Evolutionary conservation across 371 early-diverging fungal species (phyloP).

Genomic region (Apophysomyces sp.): DNA sequence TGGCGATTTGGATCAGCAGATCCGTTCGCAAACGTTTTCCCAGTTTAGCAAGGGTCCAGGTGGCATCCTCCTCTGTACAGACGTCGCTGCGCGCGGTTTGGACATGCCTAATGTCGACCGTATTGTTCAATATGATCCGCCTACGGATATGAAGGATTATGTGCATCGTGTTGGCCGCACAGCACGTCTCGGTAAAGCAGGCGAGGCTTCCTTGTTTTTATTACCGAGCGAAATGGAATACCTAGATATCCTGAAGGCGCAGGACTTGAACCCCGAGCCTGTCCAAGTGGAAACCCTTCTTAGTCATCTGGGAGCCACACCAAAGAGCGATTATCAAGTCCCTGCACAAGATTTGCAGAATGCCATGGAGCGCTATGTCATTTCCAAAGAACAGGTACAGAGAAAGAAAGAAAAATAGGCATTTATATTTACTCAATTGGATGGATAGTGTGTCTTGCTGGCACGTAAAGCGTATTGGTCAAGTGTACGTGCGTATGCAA

Average conservation of each 20-base stretch:
- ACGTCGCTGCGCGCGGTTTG: slow-evolving; percentile 98
- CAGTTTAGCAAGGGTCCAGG: slow-evolving; percentile 65
- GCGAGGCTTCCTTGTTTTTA: slow-evolving; percentile 82
- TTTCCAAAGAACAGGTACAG: slow-evolving; percentile 52
- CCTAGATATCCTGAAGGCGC: slow-evolving; percentile 69
- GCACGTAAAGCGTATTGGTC: slow-evolving; percentile 86
- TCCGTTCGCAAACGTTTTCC: slow-evolving; percentile 72
- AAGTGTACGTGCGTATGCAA: slow-evolving; percentile 91
- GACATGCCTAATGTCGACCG: slow-evolving; percentile 93
- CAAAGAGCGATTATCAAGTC: slow-evolving; percentile 50
- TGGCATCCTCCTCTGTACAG: slow-evolving; percentile 92
- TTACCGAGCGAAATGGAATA: slow-evolving; percentile 89
- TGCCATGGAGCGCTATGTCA: slow-evolving; percentile 61
- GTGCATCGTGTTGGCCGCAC: slow-evolving; percentile 99
- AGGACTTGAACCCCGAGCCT: slow-evolving; percentile 58
- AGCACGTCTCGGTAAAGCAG: slow-evolving; percentile 91
- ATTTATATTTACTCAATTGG: neutral
- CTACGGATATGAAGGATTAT: slow-evolving; percentile 89
- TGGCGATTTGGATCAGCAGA: slow-evolving; percentile 81
- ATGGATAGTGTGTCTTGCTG: slow-evolving; percentile 54
- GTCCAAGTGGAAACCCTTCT: slow-evolving; percentile 51
- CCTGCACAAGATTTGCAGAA: slow-evolving; percentile 67
- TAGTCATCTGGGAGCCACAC: slow-evolving; percentile 33
- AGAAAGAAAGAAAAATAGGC: neutral
- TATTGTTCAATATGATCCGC: slow-evolving; percentile 98